Evolutionary conservation across 805 yeast genomes (phyloP), one percentile per base, ranked within the genome.

Genomic region (Zygotorulaspora chibaensis): DNA sequence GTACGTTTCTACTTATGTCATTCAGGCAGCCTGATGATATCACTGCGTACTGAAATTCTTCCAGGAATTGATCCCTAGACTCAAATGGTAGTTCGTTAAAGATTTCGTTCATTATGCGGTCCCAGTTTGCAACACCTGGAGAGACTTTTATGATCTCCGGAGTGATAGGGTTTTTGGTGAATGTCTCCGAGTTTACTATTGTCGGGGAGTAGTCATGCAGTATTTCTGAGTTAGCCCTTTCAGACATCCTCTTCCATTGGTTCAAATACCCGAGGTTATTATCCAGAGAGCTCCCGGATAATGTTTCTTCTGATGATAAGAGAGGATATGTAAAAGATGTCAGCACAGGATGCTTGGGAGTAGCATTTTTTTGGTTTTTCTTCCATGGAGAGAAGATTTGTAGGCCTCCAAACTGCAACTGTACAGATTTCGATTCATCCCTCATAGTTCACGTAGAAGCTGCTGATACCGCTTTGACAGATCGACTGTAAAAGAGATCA

Each of bases 41-140:
- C 2, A 79, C 57, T 3, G 68, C 58, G 55, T 77, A 79, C 38
- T 77, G 69, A 51, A 77, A 75, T 50, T 77, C 77, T 46, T 79
- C 83, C 23, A 68, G 51, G 52, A 77, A 79, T 27, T 49, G 51
- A 23, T 48, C 48, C 26, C 50, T 35, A 3, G 27, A n/a, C 8
- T 29, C 41, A 33, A 31, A 49, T 11, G 58, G 54, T 2, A 40
- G 4, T 29, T 48, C 40, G 18, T 42, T 36, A 42, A 53, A 54
- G 20, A 61, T 39, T 18, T 23, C 40, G 23, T 38, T 23, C 7
- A 49, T 46, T 29, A 44, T 28, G 13, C 42, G 29, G 3, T 33
- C 37, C 46, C 51, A 46, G 16, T 35, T 36, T 28, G 15, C 40
- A 36, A 9, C 30, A 10, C 11, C 25, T 23, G 6, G 41, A 15